Evolutionary conservation across 306 rosid genomes (phyloP).

Genomic region (Datisca glomerata): DNA sequence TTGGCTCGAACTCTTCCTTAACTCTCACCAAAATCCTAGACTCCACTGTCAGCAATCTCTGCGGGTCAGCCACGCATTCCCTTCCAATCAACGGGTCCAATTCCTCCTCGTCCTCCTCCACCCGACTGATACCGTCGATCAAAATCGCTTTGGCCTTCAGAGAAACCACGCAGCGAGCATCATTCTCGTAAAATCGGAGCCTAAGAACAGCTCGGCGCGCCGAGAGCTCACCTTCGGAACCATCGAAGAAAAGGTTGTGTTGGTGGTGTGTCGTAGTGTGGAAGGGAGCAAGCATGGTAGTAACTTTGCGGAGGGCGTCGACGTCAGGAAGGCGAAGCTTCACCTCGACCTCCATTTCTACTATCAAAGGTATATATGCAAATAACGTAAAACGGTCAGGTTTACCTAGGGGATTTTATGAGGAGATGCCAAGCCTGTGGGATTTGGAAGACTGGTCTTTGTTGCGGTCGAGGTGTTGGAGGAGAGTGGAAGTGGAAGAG

Average conservation of each 20-base stretch:
- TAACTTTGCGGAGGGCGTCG: conserved; percentile 31
- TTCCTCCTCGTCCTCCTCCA: conserved; percentile 87
- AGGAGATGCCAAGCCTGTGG: conserved; percentile 27
- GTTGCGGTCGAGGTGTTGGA: conserved; percentile 48
- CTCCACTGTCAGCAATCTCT: conserved; percentile 31
- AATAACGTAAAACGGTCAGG: not conserved
- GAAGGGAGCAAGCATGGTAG: conserved; percentile 38
- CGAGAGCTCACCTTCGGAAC: conserved; percentile 50
- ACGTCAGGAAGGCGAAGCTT: conserved; percentile 59
- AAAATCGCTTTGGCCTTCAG: conserved; percentile 68
- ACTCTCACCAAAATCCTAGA: conserved; percentile 72
- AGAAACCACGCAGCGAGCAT: conserved; percentile 47
- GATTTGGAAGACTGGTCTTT: conserved; percentile 26
- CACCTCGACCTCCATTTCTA: conserved; percentile 41
- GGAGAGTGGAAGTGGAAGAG: conserved; percentile 30
- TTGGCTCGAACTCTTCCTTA: conserved; percentile 55
- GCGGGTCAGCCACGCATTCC: conserved; percentile 53
- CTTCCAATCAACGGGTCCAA: conserved; percentile 40
- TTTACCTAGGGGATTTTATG: not conserved
- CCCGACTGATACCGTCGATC: conserved; percentile 73
- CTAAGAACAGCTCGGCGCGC: conserved; percentile 53
- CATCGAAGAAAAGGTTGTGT: conserved; percentile 79
- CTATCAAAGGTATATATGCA: not conserved
- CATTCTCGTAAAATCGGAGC: conserved; percentile 52
- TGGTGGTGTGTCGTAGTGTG: conserved; percentile 52